These are phyloP conservation scores for Rhizoclosmatium sp. DNA, from an alignment of 192 early-diverging fungal genomes.

Conservation along the genomic window DNA sequence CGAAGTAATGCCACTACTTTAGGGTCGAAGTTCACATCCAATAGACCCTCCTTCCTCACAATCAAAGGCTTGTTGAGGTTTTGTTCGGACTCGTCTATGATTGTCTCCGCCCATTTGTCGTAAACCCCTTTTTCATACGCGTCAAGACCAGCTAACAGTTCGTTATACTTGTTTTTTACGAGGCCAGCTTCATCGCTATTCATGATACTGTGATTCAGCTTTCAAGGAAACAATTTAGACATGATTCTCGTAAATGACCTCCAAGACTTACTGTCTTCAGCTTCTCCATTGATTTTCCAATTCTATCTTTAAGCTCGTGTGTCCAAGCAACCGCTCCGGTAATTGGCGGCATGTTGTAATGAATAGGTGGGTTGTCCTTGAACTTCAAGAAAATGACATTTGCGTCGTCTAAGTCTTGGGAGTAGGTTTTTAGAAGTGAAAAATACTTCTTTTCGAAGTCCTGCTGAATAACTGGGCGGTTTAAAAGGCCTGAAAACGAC, in stretches of 20 bases:
- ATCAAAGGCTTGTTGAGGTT: slow-evolving; percentile 68
- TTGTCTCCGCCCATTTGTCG: slow-evolving; percentile 60
- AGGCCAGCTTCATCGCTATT: slow-evolving; percentile 61
- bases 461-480: slow-evolving; percentile 58
- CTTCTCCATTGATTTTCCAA: slow-evolving; percentile 68
- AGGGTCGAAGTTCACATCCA: slow-evolving; percentile 72
- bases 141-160: slow-evolving; percentile 58
- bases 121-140: slow-evolving; percentile 59
- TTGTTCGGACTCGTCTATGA: slow-evolving; percentile 68
- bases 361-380: slow-evolving; percentile 65
- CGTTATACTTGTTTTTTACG: slow-evolving; percentile 62
- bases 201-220: slow-evolving; percentile 67
- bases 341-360: slow-evolving; percentile 74
- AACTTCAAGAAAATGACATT: slow-evolving; percentile 57
- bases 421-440: slow-evolving; percentile 60
- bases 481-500: slow-evolving; percentile 66
- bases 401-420: slow-evolving; percentile 65
- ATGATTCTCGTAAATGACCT: slow-evolving; percentile 26
- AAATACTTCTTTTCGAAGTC: slow-evolving; percentile 73
- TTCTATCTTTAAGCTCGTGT: slow-evolving; percentile 68
- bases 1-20: slow-evolving; percentile 72
- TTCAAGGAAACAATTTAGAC: slow-evolving; percentile 10
- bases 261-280: slow-evolving; percentile 59
- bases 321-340: slow-evolving; percentile 69
- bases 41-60: slow-evolving; percentile 44